Conservation (phyloP, 768 basidiomycete genomes). For the Dacryopinax primogenitus region DNA sequence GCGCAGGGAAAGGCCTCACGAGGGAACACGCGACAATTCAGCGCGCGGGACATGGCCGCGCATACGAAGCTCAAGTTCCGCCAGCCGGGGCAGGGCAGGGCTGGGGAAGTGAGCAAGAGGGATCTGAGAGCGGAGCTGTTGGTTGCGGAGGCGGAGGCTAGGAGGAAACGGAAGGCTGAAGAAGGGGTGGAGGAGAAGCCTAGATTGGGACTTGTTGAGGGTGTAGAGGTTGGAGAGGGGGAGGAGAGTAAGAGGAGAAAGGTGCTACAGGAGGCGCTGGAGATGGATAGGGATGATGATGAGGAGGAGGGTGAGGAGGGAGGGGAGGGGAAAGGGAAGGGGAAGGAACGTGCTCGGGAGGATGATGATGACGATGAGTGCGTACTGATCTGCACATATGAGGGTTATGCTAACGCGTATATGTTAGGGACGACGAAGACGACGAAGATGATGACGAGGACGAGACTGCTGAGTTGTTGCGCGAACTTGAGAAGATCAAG, state of each 20-base stretch:
- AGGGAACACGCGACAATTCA: conserved; percentile 83
- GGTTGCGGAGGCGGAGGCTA: conserved; percentile 73
- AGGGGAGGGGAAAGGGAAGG: conserved; percentile 24
- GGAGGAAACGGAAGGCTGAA: conserved; percentile 83
- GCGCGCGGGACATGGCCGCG: conserved; percentile 83
- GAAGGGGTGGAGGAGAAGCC: conserved; percentile 35
- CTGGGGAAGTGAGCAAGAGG: conserved; percentile 56
- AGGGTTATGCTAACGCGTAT: conserved; percentile 9
- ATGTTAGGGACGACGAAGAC: conserved; percentile 27
- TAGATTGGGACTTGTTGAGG: conserved; percentile 23
- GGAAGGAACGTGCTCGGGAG: conserved; percentile 28
- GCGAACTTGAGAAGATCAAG: conserved; percentile 98
- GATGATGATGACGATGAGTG: conserved; percentile 26
- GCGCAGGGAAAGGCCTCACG: conserved; percentile 88
- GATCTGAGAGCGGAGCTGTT: conserved; percentile 77
- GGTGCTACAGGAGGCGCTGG: conserved; percentile 71
- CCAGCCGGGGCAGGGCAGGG: conserved; percentile 81
- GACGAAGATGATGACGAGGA: conserved; percentile 61
- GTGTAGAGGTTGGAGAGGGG: conserved; percentile 33
- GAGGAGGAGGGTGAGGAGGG: conserved; percentile 43
- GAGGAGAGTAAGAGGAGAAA: conserved; percentile 73
- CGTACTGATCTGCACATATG: conserved; percentile 5
- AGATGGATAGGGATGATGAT: conserved; percentile 81
- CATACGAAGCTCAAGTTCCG: conserved; percentile 98
- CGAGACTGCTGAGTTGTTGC: conserved; percentile 83